Evolutionary conservation across 768 basidiomycete genomes (phyloP).

Genomic region (Amanita molliuscula): DNA sequence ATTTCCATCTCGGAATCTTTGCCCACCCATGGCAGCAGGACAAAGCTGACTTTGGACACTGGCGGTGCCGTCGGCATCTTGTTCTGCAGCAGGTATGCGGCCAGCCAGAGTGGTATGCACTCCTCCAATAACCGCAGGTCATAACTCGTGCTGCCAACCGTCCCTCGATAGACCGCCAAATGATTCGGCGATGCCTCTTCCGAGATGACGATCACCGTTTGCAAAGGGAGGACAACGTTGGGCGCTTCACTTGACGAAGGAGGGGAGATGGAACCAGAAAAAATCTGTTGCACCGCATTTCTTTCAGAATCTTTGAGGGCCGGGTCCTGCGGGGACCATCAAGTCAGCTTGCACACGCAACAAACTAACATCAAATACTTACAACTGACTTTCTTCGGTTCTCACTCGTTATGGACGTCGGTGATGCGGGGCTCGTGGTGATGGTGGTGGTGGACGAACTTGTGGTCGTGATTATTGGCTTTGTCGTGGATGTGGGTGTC

Average conservation of each 20-base stretch:
- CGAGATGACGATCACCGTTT: constrained; percentile 64
- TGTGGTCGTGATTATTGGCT: not conserved
- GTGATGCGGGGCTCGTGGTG: not conserved
- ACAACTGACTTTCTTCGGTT: constrained; percentile 16
- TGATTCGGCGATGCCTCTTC: constrained; percentile 74
- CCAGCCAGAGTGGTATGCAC: constrained; percentile 77
- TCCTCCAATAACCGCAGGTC: constrained; percentile 51
- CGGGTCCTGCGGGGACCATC: constrained; percentile 9
- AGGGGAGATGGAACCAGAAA: constrained; percentile 49
- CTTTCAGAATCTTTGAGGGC: constrained; percentile 19
- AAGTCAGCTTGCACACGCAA: not conserved
- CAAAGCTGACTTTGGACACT: constrained; percentile 76
- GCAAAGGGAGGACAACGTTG: constrained; percentile 41
- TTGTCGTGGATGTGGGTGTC: not conserved
- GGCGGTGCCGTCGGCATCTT: constrained; percentile 40
- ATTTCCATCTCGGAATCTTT: constrained; percentile 47
- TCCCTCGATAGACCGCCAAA: constrained; percentile 68
- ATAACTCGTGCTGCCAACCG: constrained; percentile 39
- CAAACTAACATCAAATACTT: constrained; percentile 1
- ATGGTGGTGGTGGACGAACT: not conserved
- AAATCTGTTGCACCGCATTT: constrained; percentile 43
- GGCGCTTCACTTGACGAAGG: constrained; percentile 71
- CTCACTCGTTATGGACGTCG: not conserved
- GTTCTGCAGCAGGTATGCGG: constrained; percentile 76
- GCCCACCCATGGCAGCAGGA: constrained; percentile 67